phyloP scores from a whole-genome alignment of 192 early-diverging fungal species.

The Podila minutissima region DNA sequence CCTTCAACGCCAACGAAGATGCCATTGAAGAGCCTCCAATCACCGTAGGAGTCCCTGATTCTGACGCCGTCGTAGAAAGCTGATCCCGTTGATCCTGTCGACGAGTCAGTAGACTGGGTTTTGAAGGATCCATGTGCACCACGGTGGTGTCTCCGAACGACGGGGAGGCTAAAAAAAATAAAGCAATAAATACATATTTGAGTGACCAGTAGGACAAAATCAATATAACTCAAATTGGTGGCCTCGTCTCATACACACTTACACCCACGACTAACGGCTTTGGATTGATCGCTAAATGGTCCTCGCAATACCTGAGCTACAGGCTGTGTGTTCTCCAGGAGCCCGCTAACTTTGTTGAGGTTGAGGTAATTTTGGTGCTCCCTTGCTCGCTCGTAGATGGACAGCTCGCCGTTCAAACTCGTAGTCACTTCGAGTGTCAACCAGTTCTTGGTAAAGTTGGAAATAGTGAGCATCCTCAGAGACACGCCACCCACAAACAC shows the following conservation, averaged over 20 bases:
- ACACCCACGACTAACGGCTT: constrained; percentile 23
- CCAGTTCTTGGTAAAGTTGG: constrained; percentile 78
- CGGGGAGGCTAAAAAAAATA: background rate
- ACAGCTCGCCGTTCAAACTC: constrained; percentile 50
- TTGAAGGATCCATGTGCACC: constrained; percentile 5
- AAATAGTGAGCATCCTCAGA: constrained; percentile 82
- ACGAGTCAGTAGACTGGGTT: constrained; percentile 12
- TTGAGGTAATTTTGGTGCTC: constrained; percentile 34
- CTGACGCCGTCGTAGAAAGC: constrained; percentile 22
- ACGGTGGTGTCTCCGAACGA: background rate
- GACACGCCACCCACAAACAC: constrained; percentile 85
- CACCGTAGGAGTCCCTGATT: constrained; percentile 19
- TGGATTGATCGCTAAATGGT: background rate
- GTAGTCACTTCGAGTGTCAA: constrained; percentile 57
- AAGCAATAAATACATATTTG: background rate
- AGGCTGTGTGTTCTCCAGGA: constrained; percentile 1
- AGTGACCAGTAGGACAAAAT: background rate
- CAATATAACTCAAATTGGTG: background rate
- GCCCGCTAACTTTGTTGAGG: constrained; percentile 1
- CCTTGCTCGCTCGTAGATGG: constrained; percentile 49
- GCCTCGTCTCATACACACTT: background rate
- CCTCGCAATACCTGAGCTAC: background rate
- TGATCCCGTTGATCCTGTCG: constrained; percentile 37
- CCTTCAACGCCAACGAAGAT: constrained; percentile 30
- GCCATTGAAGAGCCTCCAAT: constrained; percentile 25